A percentile compares a stretch with the other conserved stretches of the same genome.
Evolutionary conservation across 73 alveolate species (phyloP).

Genomic region (Paramecium sexaurelia): DNA sequence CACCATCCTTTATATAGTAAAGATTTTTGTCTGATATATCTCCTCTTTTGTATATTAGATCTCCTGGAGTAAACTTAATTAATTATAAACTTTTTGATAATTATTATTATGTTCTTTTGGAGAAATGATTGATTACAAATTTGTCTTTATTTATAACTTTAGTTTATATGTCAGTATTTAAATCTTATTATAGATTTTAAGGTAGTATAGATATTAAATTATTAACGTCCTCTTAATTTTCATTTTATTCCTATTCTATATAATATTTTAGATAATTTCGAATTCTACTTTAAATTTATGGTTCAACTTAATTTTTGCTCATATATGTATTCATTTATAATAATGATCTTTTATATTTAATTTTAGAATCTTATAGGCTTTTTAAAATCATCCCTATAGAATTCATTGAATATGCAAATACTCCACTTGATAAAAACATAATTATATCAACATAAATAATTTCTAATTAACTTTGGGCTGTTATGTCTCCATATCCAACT

Average conservation of each 20-base stretch:
- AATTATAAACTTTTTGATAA: neutral
- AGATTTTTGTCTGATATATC: conserved; percentile 23
- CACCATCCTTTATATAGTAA: conserved; percentile 51
- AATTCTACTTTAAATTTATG: conserved; percentile 23
- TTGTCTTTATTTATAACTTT: conserved; percentile 38
- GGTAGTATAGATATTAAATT: conserved; percentile 21
- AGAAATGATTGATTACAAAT: conserved; percentile 48
- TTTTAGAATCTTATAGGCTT: neutral
- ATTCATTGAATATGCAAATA: conserved; percentile 65
- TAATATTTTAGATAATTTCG: conserved; percentile 58
- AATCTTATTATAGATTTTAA: neutral
- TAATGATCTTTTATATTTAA: neutral
- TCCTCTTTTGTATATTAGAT: conserved; percentile 36
- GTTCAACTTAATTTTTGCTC: conserved; percentile 51
- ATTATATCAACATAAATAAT: conserved; percentile 4
- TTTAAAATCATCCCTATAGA: conserved; percentile 60
- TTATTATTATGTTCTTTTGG: neutral
- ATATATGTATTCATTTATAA: conserved; percentile 36
- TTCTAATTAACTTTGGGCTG: conserved; percentile 53
- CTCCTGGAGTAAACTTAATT: conserved; percentile 57
- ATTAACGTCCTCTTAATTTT: neutral
- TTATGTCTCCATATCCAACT: conserved; percentile 68
- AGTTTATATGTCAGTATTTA: conserved; percentile 41
- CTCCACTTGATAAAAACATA: conserved; percentile 55
- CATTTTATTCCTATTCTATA: conserved; percentile 33